A percentile compares a stretch with the other conserved stretches of the same genome.
Conservation (phyloP, 306 rosid genomes). For the Glycine latifolia region DNA sequence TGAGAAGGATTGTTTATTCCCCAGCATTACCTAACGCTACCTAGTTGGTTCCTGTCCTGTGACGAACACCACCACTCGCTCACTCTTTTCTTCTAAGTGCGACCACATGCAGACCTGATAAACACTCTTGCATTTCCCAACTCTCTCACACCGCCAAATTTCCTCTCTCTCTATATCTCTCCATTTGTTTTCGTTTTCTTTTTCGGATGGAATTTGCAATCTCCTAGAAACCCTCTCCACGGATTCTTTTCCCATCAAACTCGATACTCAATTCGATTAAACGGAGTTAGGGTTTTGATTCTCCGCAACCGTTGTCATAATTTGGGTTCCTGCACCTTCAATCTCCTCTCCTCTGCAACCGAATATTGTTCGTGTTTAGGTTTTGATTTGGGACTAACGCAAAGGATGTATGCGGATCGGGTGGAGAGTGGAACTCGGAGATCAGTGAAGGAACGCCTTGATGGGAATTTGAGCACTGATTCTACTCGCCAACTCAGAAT, state of each 20-base stretch:
- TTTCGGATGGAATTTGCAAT: neutral
- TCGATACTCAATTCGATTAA: neutral
- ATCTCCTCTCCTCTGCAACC: too few species aligned
- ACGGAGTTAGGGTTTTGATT: conserved; percentile 22
- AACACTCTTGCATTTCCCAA: neutral
- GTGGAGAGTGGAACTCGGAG: conserved; percentile 63
- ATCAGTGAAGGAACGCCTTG: conserved; percentile 76
- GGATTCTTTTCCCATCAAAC: neutral
- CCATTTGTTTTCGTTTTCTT: neutral
- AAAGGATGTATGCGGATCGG: conserved; percentile 77
- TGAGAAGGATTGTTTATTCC: neutral
- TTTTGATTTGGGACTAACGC: neutral
- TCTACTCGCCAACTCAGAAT: conserved; percentile 58
- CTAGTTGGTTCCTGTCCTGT: neutral
- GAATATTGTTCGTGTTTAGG: neutral
- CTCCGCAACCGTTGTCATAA: neutral
- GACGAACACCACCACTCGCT: neutral
- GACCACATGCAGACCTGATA: neutral
- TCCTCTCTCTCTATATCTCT: neutral
- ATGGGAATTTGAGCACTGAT: conserved; percentile 55
- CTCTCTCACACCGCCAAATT: neutral
- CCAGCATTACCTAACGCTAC: neutral
- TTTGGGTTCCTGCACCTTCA: conserved; percentile 14
- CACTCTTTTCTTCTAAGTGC: neutral
- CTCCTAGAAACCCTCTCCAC: neutral